Percentiles rank a stretch among this genome's conserved stretches.
These are phyloP conservation scores for Aureoboletus auriporus DNA, from an alignment of 768 basidiomycete species.

Conservation along the genomic window DNA sequence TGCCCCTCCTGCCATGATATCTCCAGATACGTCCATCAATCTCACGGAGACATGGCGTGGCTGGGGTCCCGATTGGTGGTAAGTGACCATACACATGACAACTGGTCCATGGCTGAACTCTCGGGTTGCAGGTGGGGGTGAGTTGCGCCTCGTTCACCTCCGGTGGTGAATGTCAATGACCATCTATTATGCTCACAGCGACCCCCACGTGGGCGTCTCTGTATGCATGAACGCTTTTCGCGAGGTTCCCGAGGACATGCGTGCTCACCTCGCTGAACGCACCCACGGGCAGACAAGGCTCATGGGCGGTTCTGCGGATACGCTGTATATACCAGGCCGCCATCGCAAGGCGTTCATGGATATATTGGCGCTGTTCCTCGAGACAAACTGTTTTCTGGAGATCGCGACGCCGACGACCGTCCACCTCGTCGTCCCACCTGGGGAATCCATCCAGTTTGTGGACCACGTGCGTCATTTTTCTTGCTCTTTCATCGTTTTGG, in stretches of 20 bases:
- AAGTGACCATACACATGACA: slow-evolving; percentile 3
- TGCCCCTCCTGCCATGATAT: slow-evolving; percentile 38
- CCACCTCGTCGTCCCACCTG: slow-evolving; percentile 38
- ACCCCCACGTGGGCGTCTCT: slow-evolving; percentile 41
- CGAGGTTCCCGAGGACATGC: slow-evolving; percentile 33
- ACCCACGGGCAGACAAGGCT: slow-evolving; percentile 34
- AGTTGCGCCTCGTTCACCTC: slow-evolving; percentile 9
- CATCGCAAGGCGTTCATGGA: slow-evolving; percentile 39
- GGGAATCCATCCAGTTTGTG: slow-evolving; percentile 42
- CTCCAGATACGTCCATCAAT: slow-evolving; percentile 36
- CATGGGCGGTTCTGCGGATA: slow-evolving; percentile 47
- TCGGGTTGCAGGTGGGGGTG: slow-evolving; percentile 39
- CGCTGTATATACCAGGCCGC: slow-evolving; percentile 44
- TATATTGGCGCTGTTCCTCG: slow-evolving; percentile 39
- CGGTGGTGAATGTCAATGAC: neutral
- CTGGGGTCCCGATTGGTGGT: slow-evolving; percentile 44
- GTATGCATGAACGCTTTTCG: slow-evolving; percentile 42
- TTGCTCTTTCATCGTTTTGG: neutral
- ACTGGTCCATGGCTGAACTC: slow-evolving; percentile 8
- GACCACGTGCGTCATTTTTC: slow-evolving; percentile 37
- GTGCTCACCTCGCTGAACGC: slow-evolving; percentile 34
- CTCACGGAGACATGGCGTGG: slow-evolving; percentile 39
- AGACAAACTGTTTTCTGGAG: slow-evolving; percentile 47
- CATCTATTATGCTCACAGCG: slow-evolving; percentile 19
- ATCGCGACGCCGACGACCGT: slow-evolving; percentile 45